Percentiles rank a stretch among this genome's conserved stretches.
These are phyloP conservation scores for Thozetella sp. DNA, from an alignment of 495 filamentous ascomycete species.

Conservation along the genomic window DNA sequence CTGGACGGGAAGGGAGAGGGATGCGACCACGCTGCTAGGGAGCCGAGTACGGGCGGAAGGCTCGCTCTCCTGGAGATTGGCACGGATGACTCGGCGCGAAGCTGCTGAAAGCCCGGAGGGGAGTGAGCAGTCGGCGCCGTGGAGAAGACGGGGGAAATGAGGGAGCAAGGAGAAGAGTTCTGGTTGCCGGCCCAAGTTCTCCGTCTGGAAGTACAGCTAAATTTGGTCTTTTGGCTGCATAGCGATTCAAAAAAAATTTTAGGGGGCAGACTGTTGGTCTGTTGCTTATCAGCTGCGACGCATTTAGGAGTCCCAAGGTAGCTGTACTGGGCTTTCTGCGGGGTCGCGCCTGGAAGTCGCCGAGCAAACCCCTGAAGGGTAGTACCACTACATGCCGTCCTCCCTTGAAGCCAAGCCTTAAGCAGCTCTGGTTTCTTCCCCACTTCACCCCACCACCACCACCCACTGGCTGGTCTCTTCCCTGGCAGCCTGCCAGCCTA, in stretches of 20 bases:
- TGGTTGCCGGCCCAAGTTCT: too few relatives aligned
- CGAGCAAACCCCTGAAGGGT: neutral
- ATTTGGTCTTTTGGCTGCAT: neutral
- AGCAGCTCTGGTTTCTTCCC: neutral
- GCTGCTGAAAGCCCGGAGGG: neutral
- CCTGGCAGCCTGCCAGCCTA: neutral
- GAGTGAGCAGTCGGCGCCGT: too few relatives aligned
- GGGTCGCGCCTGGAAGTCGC: neutral
- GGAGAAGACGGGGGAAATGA: neutral
- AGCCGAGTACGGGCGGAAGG: too few relatives aligned
- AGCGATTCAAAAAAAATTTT: neutral
- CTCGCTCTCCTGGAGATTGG: too few relatives aligned
- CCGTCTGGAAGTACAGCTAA: too few relatives aligned
- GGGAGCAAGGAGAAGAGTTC: neutral
- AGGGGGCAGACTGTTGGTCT: neutral
- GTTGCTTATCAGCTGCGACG: neutral
- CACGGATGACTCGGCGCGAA: neutral
- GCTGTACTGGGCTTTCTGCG: neutral
- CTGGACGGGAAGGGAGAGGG: neutral
- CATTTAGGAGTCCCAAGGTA: neutral
- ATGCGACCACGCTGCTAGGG: neutral
- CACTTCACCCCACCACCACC: constrained; percentile 3
- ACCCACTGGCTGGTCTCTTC: neutral
- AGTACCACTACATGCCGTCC: neutral
- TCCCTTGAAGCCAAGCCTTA: neutral